Evolutionary conservation across 805 yeast genomes (phyloP), one percentile per base, ranked within the genome.

Genomic region (Starmerella stellata): DNA sequence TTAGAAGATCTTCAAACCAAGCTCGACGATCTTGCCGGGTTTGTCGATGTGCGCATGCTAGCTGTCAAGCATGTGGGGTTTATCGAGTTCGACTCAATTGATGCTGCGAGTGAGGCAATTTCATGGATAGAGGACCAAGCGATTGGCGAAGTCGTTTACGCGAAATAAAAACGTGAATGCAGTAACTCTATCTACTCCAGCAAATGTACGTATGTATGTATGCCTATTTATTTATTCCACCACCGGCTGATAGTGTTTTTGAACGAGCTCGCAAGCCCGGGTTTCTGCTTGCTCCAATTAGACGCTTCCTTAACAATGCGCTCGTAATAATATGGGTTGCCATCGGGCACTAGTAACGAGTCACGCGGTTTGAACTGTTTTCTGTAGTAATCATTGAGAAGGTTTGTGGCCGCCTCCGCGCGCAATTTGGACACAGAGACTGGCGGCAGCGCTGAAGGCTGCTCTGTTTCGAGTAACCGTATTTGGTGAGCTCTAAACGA

Each of bases 271-370:
- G 11, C 9, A 11, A 23, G 9, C 9, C 25, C 25, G 25, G 9
- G 25, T 11, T 11, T 23, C 25, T 23, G 7, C 9, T 11, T 7
- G 9, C 11, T 7, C 25, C 11, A 11, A 11, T 23, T 23, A 11
- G 7, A 23, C 25, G 83, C 68, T 54, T 81, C 93, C 21, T 67
- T 64, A 58, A 76, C 47, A 38, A 83, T 64, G 51, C 90, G 67
- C 30, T 65, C 69, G 52, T 83, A 83, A 53, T 83, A 83, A 35
- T 66, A 57, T 2, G 93, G 82, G 57, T 81, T 79, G 2, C 94
- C 94, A 51, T 75, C 74, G n/a, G 95, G 95, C 47, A 58, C 64
- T 50, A 71, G 58, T 46, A 83, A 58, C 53, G 77, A 77, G 33
- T 72, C 77, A 40, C 51, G 38, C 2, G 53, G 45, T 11, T 50